Base-by-base conservation (phyloP, 768 basidiomycete species). In the Podaxis sp. region DNA sequence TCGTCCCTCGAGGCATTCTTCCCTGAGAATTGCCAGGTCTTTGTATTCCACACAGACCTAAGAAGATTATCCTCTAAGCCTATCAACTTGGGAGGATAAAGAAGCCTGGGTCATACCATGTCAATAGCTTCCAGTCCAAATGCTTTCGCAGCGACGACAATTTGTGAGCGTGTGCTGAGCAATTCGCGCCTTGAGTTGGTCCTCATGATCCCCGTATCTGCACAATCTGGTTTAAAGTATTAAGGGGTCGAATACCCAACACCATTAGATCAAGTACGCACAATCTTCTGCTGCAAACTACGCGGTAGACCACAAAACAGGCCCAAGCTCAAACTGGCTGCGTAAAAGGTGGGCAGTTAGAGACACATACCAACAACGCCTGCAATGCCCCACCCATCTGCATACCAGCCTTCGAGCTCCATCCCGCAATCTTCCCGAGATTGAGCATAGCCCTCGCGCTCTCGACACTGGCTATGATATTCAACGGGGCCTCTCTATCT, bases 251-350 rank as follows among this genome's bases (percentile, higher is more conserved):
- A 41, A 13, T 10, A 46, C 44, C 44, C n/a, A 17, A 22, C 24
- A 38, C 17, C 49, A 15, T 26, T 24, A 12, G 51, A 62, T 37
- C 38, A 66, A 33, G 24, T 33, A 70, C 83, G 66, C 73, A 95
- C 93, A 96, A 69, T 98, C 95, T 77, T 98, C 95, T 22, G 95
- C 93, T 2, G 93, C 95, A 72, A 97, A 98, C 95, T 96, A 67
- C 26, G 40, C 7, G 6, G 40, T 1, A 4, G 12, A 40, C 50
- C 51, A 38, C 15, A 13, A 20, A 50, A 28, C 22, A 44, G 20
- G 10, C 44, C 17, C 15, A 28, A 24, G 6, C 13, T 36, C 30
- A 12, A 52, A 26, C 38, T 15, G 15, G 24, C 44, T 26, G 41
- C 24, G n/a, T n/a, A 30, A 37, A 15, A 17, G 15, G 26, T 2